These are phyloP conservation scores for Persicaria maculosa DNA, from an alignment of 148 eudicot genomes.

Conservation along the genomic window DNA sequence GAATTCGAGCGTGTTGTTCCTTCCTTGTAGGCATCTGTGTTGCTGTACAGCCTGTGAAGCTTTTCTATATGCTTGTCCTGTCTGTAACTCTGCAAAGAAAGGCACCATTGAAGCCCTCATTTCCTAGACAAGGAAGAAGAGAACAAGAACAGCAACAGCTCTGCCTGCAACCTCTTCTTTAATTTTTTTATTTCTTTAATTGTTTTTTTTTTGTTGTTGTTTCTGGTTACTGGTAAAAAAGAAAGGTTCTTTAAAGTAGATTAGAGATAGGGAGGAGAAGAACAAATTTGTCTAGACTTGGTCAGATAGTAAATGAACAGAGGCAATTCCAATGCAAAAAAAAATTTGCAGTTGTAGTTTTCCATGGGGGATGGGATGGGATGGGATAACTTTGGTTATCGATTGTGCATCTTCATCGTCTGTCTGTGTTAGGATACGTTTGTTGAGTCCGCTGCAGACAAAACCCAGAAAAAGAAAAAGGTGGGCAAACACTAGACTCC, in stretches of 20 bases:
- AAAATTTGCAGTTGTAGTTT: no score
- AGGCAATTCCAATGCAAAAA: no score
- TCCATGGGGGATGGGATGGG: no score
- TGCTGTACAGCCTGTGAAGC: conserved; percentile 56
- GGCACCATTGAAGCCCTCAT: conserved; percentile 48
- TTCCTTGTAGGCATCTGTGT: conserved; percentile 75
- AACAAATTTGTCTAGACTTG: not conserved
- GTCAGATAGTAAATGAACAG: not conserved
- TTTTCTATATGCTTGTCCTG: conserved; percentile 56
- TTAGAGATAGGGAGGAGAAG: not conserved
- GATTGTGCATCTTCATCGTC: no score
- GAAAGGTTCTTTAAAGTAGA: no score
- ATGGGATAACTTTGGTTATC: no score
- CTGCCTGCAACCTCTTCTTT: not conserved
- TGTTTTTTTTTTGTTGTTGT: not conserved
- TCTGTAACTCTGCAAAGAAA: conserved; percentile 52
- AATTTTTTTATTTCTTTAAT: not conserved
- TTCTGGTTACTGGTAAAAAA: no score
- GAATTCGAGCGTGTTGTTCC: conserved; percentile 40
- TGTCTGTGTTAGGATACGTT: no score
- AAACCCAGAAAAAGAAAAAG: no score
- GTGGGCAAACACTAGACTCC: no score
- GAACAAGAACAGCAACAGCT: no score
- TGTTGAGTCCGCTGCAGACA: no score
- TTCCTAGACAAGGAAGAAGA: conserved; percentile 11